Evolutionary conservation across 768 basidiomycete genomes (phyloP).

Genomic region (Sporobolomyces pararoseus): DNA sequence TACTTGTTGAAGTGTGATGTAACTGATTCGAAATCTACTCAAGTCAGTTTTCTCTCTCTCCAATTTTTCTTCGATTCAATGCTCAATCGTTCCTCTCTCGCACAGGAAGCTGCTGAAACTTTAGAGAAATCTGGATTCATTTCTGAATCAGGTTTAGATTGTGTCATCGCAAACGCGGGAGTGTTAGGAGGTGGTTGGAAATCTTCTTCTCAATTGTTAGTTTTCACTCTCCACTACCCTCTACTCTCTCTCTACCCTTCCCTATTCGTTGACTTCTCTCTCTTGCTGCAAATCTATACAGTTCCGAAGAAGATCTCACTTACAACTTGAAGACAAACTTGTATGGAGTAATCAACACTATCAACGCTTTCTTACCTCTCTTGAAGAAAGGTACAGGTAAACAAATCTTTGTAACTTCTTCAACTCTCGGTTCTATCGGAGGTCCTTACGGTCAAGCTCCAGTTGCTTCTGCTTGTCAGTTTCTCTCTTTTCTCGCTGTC

Average conservation of each 20-base stretch:
- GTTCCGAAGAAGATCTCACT: slow-evolving; percentile 22
- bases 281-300: too few species aligned
- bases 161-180: slow-evolving; percentile 36
- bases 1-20: slow-evolving; percentile 52
- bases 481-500: too few species aligned
- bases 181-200: slow-evolving; percentile 13
- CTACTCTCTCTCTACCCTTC: not conserved
- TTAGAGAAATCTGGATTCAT: slow-evolving; percentile 29
- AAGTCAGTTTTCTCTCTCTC: slow-evolving; percentile 43
- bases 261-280: not conserved
- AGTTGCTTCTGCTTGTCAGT: not conserved
- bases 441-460: slow-evolving; percentile 1
- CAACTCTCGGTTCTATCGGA: slow-evolving; percentile 10
- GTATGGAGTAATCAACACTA: slow-evolving; percentile 50
- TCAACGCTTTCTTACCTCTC: slow-evolving; percentile 53
- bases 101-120: slow-evolving; percentile 33
- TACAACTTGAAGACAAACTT: slow-evolving; percentile 48
- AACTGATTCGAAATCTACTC: slow-evolving; percentile 46
- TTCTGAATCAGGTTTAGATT: slow-evolving; percentile 17
- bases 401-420: slow-evolving; percentile 27
- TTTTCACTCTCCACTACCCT: not conserved
- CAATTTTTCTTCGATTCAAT: too few species aligned
- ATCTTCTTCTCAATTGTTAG: not conserved
- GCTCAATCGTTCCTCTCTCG: too few species aligned
- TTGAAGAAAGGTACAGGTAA: slow-evolving; percentile 39